phyloP scores from a whole-genome alignment of 2,329 filamentous ascomycete genomes.

The Monosporascus sp. region DNA sequence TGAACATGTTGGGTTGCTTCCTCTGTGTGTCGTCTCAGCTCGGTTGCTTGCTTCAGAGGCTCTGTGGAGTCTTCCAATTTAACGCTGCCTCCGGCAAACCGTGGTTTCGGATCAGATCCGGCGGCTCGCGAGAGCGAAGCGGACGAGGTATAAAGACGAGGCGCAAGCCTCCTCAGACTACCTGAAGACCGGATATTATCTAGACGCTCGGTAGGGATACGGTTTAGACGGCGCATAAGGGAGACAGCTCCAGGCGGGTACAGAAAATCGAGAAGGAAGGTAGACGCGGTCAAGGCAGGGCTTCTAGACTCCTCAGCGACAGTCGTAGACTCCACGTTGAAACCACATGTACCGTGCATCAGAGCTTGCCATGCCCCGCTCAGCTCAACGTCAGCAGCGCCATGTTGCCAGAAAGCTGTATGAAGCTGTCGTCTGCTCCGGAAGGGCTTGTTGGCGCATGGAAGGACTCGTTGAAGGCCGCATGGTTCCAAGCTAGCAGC shows the following conservation, averaged over 20 bases:
- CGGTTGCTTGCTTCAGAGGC: background rate
- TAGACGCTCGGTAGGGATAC: slow-evolving; percentile 16
- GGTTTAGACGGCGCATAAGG: slow-evolving; percentile 32
- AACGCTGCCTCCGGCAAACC: background rate
- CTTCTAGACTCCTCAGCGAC: slow-evolving; percentile 17
- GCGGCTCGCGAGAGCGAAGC: slow-evolving; percentile 7
- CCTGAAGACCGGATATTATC: slow-evolving; percentile 20
- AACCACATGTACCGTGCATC: slow-evolving; percentile 25
- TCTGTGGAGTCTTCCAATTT: background rate
- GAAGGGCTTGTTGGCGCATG: slow-evolving; percentile 29
- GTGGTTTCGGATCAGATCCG: background rate
- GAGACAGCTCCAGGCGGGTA: slow-evolving; percentile 43
- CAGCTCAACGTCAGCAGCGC: slow-evolving; percentile 44
- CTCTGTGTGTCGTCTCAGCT: background rate
- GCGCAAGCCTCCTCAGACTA: slow-evolving; percentile 13
- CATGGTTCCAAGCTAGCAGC: slow-evolving; percentile 51
- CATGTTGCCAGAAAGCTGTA: slow-evolving; percentile 50
- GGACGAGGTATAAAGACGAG: slow-evolving; percentile 22
- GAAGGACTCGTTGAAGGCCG: slow-evolving; percentile 47
- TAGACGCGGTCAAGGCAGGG: slow-evolving; percentile 35
- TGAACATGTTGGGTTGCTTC: background rate
- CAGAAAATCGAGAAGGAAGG: slow-evolving; percentile 50
- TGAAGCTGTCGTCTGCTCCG: slow-evolving; percentile 40
- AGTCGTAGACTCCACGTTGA: slow-evolving; percentile 14
- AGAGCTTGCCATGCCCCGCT: slow-evolving; percentile 36